These are phyloP conservation scores for Fusarium pseudocircinatum DNA, from an alignment of 2,329 filamentous ascomycete species.

Conservation along the genomic window DNA sequence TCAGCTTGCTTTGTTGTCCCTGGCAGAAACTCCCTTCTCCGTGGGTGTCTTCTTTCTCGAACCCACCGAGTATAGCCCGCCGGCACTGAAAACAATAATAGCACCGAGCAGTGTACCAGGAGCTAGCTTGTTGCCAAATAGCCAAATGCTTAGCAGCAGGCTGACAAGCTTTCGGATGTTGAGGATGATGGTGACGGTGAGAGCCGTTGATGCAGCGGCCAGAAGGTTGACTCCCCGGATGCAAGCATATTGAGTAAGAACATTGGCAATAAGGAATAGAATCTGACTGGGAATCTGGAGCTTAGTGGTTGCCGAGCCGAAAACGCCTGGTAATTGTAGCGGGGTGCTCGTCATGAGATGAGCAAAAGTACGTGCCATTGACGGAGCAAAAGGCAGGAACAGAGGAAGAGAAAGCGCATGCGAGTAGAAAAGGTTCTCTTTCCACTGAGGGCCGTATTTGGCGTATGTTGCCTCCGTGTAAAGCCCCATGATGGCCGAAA, in stretches of 20 bases:
- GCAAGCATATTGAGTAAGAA: constrained; percentile 91
- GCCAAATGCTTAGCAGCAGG: constrained; percentile 87
- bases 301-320: constrained; percentile 18
- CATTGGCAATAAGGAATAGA: constrained; percentile 77
- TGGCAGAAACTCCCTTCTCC: constrained; percentile 5
- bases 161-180: constrained; percentile 96
- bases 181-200: constrained; percentile 95
- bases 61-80: constrained; percentile 90
- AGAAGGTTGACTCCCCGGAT: constrained; percentile 97
- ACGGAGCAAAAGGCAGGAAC: constrained; percentile 76
- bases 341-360: constrained; percentile 72
- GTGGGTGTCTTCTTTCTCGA: constrained; percentile 45
- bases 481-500: constrained; percentile 93
- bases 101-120: constrained; percentile 83
- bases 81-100: constrained; percentile 86
- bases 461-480: constrained; percentile 93
- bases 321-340: constrained; percentile 50
- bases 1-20: constrained; percentile 34
- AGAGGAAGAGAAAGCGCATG: constrained; percentile 79
- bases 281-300: constrained; percentile 71
- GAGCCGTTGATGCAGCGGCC: constrained; percentile 84
- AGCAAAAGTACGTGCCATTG: constrained; percentile 70
- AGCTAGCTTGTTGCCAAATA: constrained; percentile 88
- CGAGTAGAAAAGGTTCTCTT: constrained; percentile 96
- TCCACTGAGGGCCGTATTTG: constrained; percentile 88